Percentiles rank a stretch among this genome's conserved stretches.
Evolutionary conservation across 1,284 basidiomycete genomes (phyloP).

Genomic region (Violaceomyces palustris): DNA sequence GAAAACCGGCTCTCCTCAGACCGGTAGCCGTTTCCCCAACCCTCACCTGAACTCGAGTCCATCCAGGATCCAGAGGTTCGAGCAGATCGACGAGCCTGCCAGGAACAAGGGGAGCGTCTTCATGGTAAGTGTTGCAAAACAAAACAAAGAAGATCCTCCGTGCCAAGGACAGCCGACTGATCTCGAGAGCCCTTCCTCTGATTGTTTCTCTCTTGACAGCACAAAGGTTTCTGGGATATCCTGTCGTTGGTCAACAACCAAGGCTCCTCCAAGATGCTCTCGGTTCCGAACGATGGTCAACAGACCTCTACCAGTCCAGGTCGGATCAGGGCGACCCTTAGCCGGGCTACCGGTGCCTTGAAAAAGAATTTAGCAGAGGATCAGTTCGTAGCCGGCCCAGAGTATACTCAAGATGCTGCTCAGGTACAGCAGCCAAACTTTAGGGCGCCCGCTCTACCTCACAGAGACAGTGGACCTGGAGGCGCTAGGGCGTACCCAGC

Average conservation of each 20-base stretch:
- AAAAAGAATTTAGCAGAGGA: conserved; percentile 17
- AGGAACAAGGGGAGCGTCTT: conserved; percentile 37
- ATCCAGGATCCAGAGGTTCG: conserved; percentile 12
- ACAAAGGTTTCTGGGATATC: conserved; percentile 49
- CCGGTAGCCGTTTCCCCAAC: conserved; percentile 21
- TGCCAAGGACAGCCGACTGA: too few species aligned
- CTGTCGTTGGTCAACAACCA: conserved; percentile 43
- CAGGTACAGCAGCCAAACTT: too few species aligned
- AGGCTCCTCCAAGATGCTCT: too few species aligned
- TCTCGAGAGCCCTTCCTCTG: too few species aligned
- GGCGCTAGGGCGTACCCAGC: too few species aligned
- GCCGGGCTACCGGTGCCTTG: conserved; percentile 32
- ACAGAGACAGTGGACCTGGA: too few species aligned
- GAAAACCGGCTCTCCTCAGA: too few species aligned
- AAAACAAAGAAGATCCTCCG: too few species aligned
- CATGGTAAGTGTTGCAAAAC: conserved; percentile 30
- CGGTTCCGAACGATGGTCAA: too few species aligned
- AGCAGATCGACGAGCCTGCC: conserved; percentile 11
- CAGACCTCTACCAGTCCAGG: too few species aligned
- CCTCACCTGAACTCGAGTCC: conserved; percentile 19
- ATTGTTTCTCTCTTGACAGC: conserved; percentile 3
- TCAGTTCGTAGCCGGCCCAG: conserved; percentile 25
- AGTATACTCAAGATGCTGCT: too few species aligned
- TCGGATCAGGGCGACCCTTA: conserved; percentile 30
- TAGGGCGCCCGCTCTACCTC: too few species aligned